A percentile compares a stretch with the other conserved stretches of the same genome.
Conservation (phyloP, 345 rosid genomes). For the Salix viminalis region DNA sequence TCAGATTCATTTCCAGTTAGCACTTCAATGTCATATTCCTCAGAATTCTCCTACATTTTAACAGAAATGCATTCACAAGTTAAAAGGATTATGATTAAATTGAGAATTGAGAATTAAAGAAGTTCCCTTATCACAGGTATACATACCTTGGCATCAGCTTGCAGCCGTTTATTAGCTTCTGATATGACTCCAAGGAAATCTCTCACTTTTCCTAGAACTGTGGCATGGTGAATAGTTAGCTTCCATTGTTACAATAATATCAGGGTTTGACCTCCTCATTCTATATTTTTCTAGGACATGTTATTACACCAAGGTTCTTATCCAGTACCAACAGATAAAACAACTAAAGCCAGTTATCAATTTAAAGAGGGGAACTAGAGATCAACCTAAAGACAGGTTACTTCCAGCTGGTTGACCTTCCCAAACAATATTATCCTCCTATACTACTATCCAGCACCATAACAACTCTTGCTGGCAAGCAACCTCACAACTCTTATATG, state of each 20-base stretch:
- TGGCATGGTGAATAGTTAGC: conserved; percentile 1
- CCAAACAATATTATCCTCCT: background rate
- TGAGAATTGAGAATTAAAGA: background rate
- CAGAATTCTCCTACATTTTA: conserved; percentile 40
- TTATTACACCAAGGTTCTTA: background rate
- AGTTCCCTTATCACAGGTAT: background rate
- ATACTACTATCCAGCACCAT: background rate
- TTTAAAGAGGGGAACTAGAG: background rate
- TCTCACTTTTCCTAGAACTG: conserved; percentile 65
- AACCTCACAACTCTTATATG: background rate
- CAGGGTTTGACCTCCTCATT: background rate
- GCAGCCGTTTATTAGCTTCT: conserved; percentile 61
- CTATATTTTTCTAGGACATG: background rate
- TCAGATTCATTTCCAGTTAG: conserved; percentile 64
- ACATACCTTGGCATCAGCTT: conserved; percentile 54
- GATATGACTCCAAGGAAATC: conserved; percentile 67
- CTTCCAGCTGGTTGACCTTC: background rate
- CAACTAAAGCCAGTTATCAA: background rate
- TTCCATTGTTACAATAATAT: background rate
- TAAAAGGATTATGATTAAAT: background rate
- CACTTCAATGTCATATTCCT: conserved; percentile 60
- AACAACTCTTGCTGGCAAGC: background rate
- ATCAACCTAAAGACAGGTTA: background rate
- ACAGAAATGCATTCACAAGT: background rate
- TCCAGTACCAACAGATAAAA: background rate